A percentile compares a stretch with the other conserved stretches of the same genome.
Evolutionary conservation across 176 grass and related monocot species (phyloP).

Genomic region (Canna indica): DNA sequence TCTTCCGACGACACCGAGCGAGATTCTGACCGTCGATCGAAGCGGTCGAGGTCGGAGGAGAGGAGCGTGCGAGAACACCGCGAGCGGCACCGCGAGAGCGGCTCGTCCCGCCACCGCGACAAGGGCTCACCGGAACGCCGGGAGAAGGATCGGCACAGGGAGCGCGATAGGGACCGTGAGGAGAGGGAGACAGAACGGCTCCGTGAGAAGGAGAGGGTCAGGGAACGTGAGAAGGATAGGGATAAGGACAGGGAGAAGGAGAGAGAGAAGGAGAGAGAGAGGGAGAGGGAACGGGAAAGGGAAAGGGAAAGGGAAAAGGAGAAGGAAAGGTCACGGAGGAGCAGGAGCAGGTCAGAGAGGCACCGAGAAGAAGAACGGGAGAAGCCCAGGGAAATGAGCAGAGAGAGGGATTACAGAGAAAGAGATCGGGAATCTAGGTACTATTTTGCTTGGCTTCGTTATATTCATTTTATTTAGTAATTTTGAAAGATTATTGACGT

Average conservation of each 20-base stretch:
- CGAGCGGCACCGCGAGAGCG: slow-evolving; percentile 22
- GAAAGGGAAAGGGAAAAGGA: slow-evolving; percentile 38
- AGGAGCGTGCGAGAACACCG: slow-evolving; percentile 34
- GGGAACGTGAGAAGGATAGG: slow-evolving; percentile 41
- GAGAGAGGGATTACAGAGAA: slow-evolving; percentile 38
- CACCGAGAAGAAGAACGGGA: slow-evolving; percentile 51
- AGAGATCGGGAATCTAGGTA: slow-evolving; percentile 66
- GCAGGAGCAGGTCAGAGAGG: slow-evolving; percentile 61
- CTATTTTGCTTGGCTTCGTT: slow-evolving; percentile 4
- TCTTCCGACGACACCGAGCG: slow-evolving; percentile 35
- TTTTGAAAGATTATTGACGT: neutral
- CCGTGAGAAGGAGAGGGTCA: slow-evolving; percentile 37
- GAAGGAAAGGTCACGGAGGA: slow-evolving; percentile 60
- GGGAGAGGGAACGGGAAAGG: slow-evolving; percentile 30
- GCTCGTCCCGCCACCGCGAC: slow-evolving; percentile 29
- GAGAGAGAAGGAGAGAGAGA: slow-evolving; percentile 24
- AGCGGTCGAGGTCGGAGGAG: slow-evolving; percentile 54
- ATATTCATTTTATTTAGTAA: neutral
- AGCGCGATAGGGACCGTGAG: slow-evolving; percentile 29
- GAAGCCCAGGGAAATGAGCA: slow-evolving; percentile 34
- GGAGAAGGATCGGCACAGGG: slow-evolving; percentile 34
- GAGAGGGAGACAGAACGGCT: slow-evolving; percentile 36
- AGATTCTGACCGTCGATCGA: slow-evolving; percentile 45
- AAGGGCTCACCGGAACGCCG: slow-evolving; percentile 7
- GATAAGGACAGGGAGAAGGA: slow-evolving; percentile 41